phyloP scores from a whole-genome alignment of 2,329 filamentous ascomycete genomes.

The Talaromyces sp. region DNA sequence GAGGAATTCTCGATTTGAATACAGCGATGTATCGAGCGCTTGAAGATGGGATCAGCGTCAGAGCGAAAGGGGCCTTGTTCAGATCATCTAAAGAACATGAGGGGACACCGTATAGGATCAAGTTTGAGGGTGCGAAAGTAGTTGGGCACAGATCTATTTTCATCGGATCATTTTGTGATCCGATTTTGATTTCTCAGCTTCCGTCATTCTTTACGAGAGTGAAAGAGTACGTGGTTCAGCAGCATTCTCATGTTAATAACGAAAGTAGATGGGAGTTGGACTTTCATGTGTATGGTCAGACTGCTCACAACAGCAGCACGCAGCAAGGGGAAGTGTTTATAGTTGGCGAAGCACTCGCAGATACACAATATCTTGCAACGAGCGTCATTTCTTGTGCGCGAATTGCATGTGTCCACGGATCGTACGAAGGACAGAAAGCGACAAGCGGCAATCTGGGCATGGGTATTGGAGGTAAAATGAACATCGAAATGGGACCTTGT shows the following conservation, averaged over 20 bases:
- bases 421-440: constrained; percentile 3
- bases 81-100: not conserved
- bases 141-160: constrained; percentile 7
- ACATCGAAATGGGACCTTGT: not conserved
- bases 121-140: constrained; percentile 6
- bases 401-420: constrained; percentile 1
- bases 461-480: not conserved
- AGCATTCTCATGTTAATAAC: not conserved
- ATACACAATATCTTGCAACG: constrained; percentile 6
- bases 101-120: not conserved
- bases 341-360: not conserved
- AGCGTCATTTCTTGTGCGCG: constrained; percentile 1
- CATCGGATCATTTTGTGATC: constrained; percentile 11
- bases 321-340: constrained; percentile 5
- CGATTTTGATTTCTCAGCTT: constrained; percentile 7
- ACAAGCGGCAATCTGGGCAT: constrained; percentile 10
- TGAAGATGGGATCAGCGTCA: constrained; percentile 35
- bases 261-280: not conserved
- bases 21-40: constrained; percentile 43
- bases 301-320: not conserved
- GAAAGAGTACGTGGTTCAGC: not conserved
- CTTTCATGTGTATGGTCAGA: not conserved
- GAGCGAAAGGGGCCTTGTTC: constrained; percentile 32
- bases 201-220: not conserved
- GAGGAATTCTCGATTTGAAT: constrained; percentile 44